These are phyloP conservation scores for Yamadazyma diddensiae DNA, from an alignment of 1,139 yeast species.

Conservation along the genomic window DNA sequence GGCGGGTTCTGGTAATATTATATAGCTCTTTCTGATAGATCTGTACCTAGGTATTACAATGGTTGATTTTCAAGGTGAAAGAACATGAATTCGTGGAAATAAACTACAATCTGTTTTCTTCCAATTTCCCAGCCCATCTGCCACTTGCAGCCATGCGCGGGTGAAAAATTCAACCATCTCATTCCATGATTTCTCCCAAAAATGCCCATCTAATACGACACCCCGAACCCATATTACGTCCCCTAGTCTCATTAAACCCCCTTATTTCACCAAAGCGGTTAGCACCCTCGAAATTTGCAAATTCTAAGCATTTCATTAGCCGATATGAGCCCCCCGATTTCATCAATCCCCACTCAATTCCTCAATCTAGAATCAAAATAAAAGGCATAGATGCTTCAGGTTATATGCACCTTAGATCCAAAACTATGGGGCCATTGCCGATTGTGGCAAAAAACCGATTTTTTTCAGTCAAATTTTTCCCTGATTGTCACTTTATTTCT, in stretches of 20 bases:
- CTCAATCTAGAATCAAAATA: conserved; percentile 31
- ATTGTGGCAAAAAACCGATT: conserved; percentile 19
- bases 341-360: conserved; percentile 17
- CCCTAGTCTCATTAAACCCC: not conserved
- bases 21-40: no score
- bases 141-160: no score
- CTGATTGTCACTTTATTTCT: conserved; percentile 26
- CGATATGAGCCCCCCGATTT: conserved; percentile 10
- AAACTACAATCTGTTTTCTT: no score
- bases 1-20: no score
- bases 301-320: conserved; percentile 6
- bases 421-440: conserved; percentile 19
- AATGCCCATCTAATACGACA: conserved; percentile 5
- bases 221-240: conserved; percentile 1
- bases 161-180: no score
- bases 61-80: no score
- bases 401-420: conserved; percentile 17
- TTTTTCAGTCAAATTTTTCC: conserved; percentile 27
- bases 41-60: no score
- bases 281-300: conserved; percentile 3
- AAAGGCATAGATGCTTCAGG: conserved; percentile 34
- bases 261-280: not conserved
- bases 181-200: not conserved
- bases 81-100: no score
- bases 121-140: no score